These are phyloP conservation scores for Neostapfia colusana DNA, from an alignment of 176 grass and related monocot genomes.

Conservation along the genomic window DNA sequence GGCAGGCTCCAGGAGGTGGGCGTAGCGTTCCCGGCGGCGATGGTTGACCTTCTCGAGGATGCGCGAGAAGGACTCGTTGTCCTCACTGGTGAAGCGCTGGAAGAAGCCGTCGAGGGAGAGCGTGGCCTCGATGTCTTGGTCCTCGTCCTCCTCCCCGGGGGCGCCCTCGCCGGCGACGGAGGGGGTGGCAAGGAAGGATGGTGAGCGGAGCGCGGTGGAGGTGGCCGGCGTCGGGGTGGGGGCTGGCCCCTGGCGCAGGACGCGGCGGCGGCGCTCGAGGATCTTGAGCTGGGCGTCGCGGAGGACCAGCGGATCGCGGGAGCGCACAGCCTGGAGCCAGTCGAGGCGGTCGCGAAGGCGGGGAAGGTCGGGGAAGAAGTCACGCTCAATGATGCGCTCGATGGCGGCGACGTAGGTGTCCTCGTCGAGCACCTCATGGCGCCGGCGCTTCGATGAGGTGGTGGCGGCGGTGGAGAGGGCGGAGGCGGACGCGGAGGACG, in stretches of 20 bases:
- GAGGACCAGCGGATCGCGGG: slow-evolving; percentile 80
- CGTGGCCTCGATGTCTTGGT: slow-evolving; percentile 50
- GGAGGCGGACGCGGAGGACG: slow-evolving; percentile 34
- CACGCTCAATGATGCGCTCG: slow-evolving; percentile 89
- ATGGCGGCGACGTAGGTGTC: slow-evolving; percentile 78
- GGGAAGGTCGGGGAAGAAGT: slow-evolving; percentile 91
- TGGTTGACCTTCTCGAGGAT: slow-evolving; percentile 90
- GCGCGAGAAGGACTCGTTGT: slow-evolving; percentile 87
- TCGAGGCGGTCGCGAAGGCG: slow-evolving; percentile 86
- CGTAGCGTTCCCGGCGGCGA: slow-evolving; percentile 66
- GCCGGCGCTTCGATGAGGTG: slow-evolving; percentile 54
- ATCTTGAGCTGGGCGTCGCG: slow-evolving; percentile 95
- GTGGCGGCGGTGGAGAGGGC: slow-evolving; percentile 5
- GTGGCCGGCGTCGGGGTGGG: slow-evolving; percentile 61
- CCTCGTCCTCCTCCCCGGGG: slow-evolving; percentile 28
- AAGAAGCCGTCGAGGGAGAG: slow-evolving; percentile 80
- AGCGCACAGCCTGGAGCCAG: slow-evolving; percentile 85
- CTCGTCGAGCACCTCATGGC: slow-evolving; percentile 74
- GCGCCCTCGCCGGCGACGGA: neutral
- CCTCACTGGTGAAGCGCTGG: slow-evolving; percentile 80
- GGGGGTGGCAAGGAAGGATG: slow-evolving; percentile 50
- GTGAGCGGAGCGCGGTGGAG: slow-evolving; percentile 57
- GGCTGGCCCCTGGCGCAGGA: slow-evolving; percentile 23
- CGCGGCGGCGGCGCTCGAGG: slow-evolving; percentile 59
- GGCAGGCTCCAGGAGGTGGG: slow-evolving; percentile 68